Conservation (phyloP, 2,329 filamentous ascomycete genomes). For the Lasiodiplodia theobromae region DNA sequence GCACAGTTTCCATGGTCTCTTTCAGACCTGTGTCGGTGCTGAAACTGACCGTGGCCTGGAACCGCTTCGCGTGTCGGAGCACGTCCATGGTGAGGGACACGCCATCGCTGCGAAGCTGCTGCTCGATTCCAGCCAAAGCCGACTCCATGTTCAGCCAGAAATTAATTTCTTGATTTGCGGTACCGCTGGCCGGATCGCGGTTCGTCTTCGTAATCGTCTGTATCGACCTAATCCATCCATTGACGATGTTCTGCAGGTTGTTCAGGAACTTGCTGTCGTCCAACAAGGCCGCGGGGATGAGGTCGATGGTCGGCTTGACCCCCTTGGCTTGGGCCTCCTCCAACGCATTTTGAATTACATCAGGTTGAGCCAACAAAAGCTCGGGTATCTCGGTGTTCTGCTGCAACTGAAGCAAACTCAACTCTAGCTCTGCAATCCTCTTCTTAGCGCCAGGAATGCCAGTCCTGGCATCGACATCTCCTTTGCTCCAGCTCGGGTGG, state of each 20-base stretch:
- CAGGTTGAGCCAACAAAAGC: slow-evolving; percentile 84
- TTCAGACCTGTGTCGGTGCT: slow-evolving; percentile 94
- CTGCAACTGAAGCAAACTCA: slow-evolving; percentile 88
- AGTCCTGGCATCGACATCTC: slow-evolving; percentile 89
- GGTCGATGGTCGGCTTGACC: slow-evolving; percentile 75
- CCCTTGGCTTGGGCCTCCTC: slow-evolving; percentile 75
- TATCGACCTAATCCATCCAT: slow-evolving; percentile 98
- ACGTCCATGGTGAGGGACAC: slow-evolving; percentile 93
- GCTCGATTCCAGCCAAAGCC: slow-evolving; percentile 88
- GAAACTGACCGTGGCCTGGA: slow-evolving; percentile 97
- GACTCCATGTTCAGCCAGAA: slow-evolving; percentile 99
- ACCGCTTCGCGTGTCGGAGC: slow-evolving; percentile 94
- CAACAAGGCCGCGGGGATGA: slow-evolving; percentile 77
- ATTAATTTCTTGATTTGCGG: slow-evolving; percentile 96
- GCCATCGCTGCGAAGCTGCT: slow-evolving; percentile 85
- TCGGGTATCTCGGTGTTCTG: slow-evolving; percentile 99
- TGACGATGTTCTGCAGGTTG: slow-evolving; percentile 89
- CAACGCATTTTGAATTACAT: slow-evolving; percentile 83
- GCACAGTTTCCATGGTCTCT: slow-evolving; percentile 93
- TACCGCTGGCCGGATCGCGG: slow-evolving; percentile 77
- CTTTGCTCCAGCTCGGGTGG: slow-evolving; percentile 68
- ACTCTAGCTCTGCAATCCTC: slow-evolving; percentile 91
- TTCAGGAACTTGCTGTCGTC: slow-evolving; percentile 93
- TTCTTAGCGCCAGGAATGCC: slow-evolving; percentile 98
- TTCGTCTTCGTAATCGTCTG: slow-evolving; percentile 95